Base-by-base conservation (phyloP, 2,329 filamentous ascomycete genomes). In the Delphinella strobiligena region DNA sequence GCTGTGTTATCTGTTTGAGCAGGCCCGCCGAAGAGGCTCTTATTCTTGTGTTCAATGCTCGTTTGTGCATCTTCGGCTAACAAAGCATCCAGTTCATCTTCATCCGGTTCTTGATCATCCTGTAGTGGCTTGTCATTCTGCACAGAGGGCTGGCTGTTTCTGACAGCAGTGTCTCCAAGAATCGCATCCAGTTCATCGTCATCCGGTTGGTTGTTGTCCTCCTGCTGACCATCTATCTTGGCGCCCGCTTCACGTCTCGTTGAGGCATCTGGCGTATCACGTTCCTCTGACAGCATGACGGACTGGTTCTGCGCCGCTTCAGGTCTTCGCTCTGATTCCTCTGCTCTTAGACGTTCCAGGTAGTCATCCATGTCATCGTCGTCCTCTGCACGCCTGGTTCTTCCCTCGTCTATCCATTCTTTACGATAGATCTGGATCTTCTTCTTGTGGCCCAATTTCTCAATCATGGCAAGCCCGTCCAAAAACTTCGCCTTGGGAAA, bases 401-500 rank as follows among this genome's bases (percentile, higher is more conserved):
- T 82, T 7, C 72, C 62, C 44, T 93, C 83, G 41, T 89, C 75
- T 48, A 96, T 89, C 82, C 86, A 93, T 46, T 82, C 78, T 56
- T 75, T 75, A 44, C 89, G 72, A 62, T 80, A 81, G 22, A 75
- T 72, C 47, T 83, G 75, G 56, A 96, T 72, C 11, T 71, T 69
- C 55, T 83, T 88, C 51, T 81, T 85, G 61, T 95, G 91, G 1
- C 91, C 91, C 1, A 86, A 70, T 61, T 93, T 95, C 59, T 98
- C 91, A 2, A 96, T 84, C 67, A 96, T 94, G 30, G 72, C 66
- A 5, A 96, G 67, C 2, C 83, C 91, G 53, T 98, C 91, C 35
- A 83, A 74, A 54, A 98, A 98, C 54, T 87, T 89, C 4, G 89
- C 91, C 54, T 93, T 87, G 10, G 91, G 91, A 54, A 88, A 98